Percentiles rank a stretch among this genome's conserved stretches.
Conservation (phyloP, 1,139 yeast species). For the Blastobotrys ciferrii region DNA sequence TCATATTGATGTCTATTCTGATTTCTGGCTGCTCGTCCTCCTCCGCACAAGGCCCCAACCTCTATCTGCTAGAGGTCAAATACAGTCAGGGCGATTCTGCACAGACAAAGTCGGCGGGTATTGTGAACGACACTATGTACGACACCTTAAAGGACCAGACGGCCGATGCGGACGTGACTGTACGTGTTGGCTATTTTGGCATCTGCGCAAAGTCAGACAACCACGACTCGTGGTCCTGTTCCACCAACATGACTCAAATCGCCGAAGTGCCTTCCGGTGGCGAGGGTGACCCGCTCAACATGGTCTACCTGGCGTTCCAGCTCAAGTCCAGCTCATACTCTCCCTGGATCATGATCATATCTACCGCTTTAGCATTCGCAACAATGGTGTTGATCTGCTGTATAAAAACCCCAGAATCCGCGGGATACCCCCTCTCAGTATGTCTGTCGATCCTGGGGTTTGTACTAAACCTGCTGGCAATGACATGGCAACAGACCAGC, state of each 20-base stretch:
- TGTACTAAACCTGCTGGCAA: conserved; percentile 24
- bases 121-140: conserved; percentile 27
- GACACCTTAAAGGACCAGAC: conserved; percentile 19
- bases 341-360: conserved; percentile 25
- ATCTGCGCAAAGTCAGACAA: conserved; percentile 25
- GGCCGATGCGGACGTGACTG: conserved; percentile 18
- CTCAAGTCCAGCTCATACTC: conserved; percentile 15
- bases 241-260: conserved; percentile 21
- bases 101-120: conserved; percentile 19
- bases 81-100: conserved; percentile 24
- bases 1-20: conserved; percentile 25
- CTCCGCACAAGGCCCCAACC: conserved; percentile 22
- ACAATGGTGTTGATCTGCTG: conserved; percentile 21
- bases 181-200: conserved; percentile 32
- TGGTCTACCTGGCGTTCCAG: conserved; percentile 21
- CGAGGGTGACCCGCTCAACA: conserved; percentile 27
- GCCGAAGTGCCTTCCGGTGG: conserved; percentile 6
- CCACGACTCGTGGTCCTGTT: conserved; percentile 27
- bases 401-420: conserved; percentile 19
- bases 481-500: conserved; percentile 33
- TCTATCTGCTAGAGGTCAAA: conserved; percentile 26
- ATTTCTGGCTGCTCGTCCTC: conserved; percentile 28
- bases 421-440: conserved; percentile 25
- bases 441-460: conserved; percentile 21
- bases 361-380: conserved; percentile 19